A percentile compares a stretch with the other conserved stretches of the same genome.
These are phyloP conservation scores for Actinomortierella wolfii DNA, from an alignment of 371 early-diverging fungal genomes.

Conservation along the genomic window DNA sequence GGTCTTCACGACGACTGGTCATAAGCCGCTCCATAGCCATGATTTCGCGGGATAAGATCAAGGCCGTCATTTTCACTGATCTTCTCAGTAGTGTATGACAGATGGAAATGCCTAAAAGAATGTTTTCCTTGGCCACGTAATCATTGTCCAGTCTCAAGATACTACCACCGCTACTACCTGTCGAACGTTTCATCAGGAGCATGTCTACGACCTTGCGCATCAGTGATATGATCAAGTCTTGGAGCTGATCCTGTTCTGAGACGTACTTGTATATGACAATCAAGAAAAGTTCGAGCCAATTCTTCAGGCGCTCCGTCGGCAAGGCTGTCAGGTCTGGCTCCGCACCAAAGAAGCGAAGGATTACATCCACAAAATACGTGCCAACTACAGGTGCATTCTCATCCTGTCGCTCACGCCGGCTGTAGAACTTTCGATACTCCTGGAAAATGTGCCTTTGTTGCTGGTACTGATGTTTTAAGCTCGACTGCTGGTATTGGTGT, in stretches of 20 bases:
- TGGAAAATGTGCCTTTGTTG: slow-evolving; percentile 36
- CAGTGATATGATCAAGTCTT: slow-evolving; percentile 30
- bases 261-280: slow-evolving; percentile 64
- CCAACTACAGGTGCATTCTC: slow-evolving; percentile 35
- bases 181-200: slow-evolving; percentile 23
- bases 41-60: slow-evolving; percentile 64
- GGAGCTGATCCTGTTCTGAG: slow-evolving; percentile 36
- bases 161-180: slow-evolving; percentile 40
- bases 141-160: slow-evolving; percentile 52
- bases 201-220: slow-evolving; percentile 43
- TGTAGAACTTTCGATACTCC: slow-evolving; percentile 18
- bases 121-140: slow-evolving; percentile 64
- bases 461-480: slow-evolving; percentile 3
- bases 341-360: slow-evolving; percentile 43
- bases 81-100: slow-evolving; percentile 57
- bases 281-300: slow-evolving; percentile 61
- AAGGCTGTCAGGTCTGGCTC: slow-evolving; percentile 32
- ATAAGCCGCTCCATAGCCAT: slow-evolving; percentile 61
- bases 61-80: slow-evolving; percentile 64
- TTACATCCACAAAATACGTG: slow-evolving; percentile 45
- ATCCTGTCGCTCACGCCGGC: slow-evolving; percentile 11
- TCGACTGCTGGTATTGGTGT: background rate
- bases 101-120: slow-evolving; percentile 58
- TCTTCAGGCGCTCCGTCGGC: slow-evolving; percentile 44
- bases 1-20: slow-evolving; percentile 52